phyloP scores from a whole-genome alignment of 129 eudicot genomes.

The Heracleum sosnowskyi region DNA sequence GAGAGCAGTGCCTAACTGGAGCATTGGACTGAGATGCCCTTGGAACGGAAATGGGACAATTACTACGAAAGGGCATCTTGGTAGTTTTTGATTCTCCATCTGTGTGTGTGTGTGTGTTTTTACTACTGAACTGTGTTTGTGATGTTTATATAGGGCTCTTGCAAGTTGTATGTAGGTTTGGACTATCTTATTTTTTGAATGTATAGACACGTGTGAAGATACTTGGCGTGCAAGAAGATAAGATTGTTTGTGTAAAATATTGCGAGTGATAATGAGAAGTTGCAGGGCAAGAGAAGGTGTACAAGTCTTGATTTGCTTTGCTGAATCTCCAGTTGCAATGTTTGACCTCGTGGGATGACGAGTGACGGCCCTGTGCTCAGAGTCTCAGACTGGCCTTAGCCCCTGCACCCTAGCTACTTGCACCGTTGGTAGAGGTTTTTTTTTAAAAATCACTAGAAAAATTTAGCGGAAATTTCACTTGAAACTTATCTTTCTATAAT shows the following conservation, averaged over 20 bases:
- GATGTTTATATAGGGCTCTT: background rate
- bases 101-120: background rate
- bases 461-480: too few species aligned
- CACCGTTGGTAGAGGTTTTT: too few species aligned
- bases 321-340: background rate
- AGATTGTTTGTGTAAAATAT: background rate
- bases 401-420: too few species aligned
- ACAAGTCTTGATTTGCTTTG: background rate
- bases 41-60: slow-evolving; percentile 1
- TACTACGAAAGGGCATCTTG: background rate
- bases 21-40: slow-evolving; percentile 2
- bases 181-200: background rate
- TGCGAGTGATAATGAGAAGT: background rate
- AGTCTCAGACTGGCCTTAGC: too few species aligned
- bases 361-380: background rate
- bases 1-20: background rate
- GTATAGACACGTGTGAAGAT: background rate
- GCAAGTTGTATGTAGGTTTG: background rate
- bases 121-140: background rate
- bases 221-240: slow-evolving; percentile 5
- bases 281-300: background rate
- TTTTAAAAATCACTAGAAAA: too few species aligned
- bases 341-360: background rate
- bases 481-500: too few species aligned
- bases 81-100: background rate